These are phyloP conservation scores for Torulaspora delbrueckii DNA, from an alignment of 805 yeast species.

Conservation along the genomic window DNA sequence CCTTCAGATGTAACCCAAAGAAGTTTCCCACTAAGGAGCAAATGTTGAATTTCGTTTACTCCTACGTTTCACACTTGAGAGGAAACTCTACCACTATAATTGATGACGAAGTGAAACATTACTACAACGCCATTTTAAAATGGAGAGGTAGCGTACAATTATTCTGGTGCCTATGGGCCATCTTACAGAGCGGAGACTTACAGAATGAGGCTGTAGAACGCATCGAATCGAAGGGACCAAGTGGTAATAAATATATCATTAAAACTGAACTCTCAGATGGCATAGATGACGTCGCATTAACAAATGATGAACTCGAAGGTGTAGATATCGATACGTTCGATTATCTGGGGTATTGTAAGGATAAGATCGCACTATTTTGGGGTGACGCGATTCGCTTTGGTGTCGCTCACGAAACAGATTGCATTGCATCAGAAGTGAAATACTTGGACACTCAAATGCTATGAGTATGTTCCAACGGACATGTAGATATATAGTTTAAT, in stretches of 20 bases:
- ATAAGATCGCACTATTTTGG: slow-evolving; percentile 68
- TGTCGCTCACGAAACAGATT: slow-evolving; percentile 36
- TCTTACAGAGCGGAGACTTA: slow-evolving; percentile 62
- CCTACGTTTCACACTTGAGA: slow-evolving; percentile 65
- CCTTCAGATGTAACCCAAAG: slow-evolving; percentile 42
- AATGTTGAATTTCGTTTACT: slow-evolving; percentile 62
- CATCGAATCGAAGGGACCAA: slow-evolving; percentile 47
- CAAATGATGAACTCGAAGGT: slow-evolving; percentile 26
- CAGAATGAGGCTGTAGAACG: slow-evolving; percentile 18
- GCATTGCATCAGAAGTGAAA: slow-evolving; percentile 4
- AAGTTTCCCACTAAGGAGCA: slow-evolving; percentile 66
- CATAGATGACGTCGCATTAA: slow-evolving; percentile 19
- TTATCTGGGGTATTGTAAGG: slow-evolving; percentile 66
- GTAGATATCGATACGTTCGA: slow-evolving; percentile 60
- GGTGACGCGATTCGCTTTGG: slow-evolving; percentile 69
- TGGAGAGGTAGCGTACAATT: slow-evolving; percentile 82
- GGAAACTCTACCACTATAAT: slow-evolving; percentile 33
- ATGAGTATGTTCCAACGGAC: neutral
- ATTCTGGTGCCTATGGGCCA: slow-evolving; percentile 90
- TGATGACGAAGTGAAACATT: slow-evolving; percentile 43
- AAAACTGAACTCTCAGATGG: slow-evolving; percentile 23
- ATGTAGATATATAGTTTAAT: slow-evolving; percentile 1
- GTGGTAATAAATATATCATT: slow-evolving; percentile 46
- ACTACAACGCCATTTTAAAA: slow-evolving; percentile 59
- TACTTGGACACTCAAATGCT: slow-evolving; percentile 6